phyloP scores from a whole-genome alignment of 176 grass and related monocot genomes.

The Calamus simplicifolius region DNA sequence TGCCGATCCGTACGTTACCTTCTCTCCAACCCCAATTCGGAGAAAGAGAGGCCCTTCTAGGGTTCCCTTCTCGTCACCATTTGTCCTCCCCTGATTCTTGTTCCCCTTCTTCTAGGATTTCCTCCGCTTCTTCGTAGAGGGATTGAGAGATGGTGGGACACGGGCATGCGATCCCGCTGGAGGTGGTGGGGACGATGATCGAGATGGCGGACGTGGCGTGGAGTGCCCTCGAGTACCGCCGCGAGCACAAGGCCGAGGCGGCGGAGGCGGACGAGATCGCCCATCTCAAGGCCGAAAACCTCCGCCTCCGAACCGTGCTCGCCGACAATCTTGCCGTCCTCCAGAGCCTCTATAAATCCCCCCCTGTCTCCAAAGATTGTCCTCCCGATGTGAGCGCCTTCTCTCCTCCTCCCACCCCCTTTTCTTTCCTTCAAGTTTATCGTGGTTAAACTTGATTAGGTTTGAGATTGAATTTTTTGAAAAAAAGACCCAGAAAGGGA shows the following conservation, averaged over 20 bases:
- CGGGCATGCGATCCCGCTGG: constrained; percentile 51
- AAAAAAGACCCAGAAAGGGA: no score
- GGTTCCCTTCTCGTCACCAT: no score
- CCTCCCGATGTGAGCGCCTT: constrained; percentile 58
- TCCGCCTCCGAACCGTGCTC: constrained; percentile 52
- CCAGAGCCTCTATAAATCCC: constrained; percentile 46
- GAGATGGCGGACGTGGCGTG: constrained; percentile 78
- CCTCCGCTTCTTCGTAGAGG: no score
- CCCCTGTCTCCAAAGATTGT: constrained; percentile 53
- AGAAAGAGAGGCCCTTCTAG: no score
- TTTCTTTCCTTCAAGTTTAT: no score
- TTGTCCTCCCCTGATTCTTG: no score
- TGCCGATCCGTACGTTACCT: no score
- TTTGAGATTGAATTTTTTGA: no score
- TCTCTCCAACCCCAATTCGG: no score
- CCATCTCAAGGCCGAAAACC: constrained; percentile 54
- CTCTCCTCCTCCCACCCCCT: no score
- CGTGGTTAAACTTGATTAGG: no score
- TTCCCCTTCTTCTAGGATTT: no score
- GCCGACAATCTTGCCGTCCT: constrained; percentile 58
- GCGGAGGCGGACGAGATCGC: constrained; percentile 30
- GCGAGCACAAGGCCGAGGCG: constrained; percentile 4
- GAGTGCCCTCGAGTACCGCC: constrained; percentile 51
- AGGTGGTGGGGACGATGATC: constrained; percentile 66
- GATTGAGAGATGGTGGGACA: constrained; percentile 21